Evolutionary conservation across 306 rosid genomes (phyloP).

Genomic region (Styphnolobium japonicum): DNA sequence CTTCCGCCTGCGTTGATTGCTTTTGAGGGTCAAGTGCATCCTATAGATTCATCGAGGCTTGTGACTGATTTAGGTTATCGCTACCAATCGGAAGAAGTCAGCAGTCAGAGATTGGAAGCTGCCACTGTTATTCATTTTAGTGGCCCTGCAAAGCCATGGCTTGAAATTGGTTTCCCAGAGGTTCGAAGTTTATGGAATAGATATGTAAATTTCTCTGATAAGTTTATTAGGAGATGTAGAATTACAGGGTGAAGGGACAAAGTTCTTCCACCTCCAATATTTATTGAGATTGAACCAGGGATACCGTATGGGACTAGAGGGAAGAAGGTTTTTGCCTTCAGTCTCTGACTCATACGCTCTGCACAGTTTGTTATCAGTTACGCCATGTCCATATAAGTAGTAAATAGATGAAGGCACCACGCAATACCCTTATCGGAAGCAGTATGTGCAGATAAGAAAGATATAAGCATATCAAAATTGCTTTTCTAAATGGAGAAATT

Average conservation of each 20-base stretch:
- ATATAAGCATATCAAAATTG: constrained; percentile 18
- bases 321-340: constrained; percentile 96
- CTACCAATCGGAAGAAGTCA: constrained; percentile 35
- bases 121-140: constrained; percentile 79
- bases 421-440: constrained; percentile 33
- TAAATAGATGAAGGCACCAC: constrained; percentile 46
- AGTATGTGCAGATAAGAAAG: constrained; percentile 39
- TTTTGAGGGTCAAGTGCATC: constrained; percentile 74
- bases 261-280: constrained; percentile 45
- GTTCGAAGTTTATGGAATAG: constrained; percentile 72
- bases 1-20: constrained; percentile 76
- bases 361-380: constrained; percentile 27
- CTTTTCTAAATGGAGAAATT: constrained; percentile 17
- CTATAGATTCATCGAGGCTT: constrained; percentile 65
- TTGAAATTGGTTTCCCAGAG: constrained; percentile 75
- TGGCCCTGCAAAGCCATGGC: constrained; percentile 99
- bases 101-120: constrained; percentile 45
- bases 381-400: constrained; percentile 54
- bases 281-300: constrained; percentile 39
- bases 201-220: constrained; percentile 70
- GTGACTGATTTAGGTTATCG: constrained; percentile 68
- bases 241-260: constrained; percentile 57
- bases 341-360: constrained; percentile 63
- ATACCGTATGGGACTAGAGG: constrained; percentile 57
- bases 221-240: constrained; percentile 71